Evolutionary conservation across 441 rosid species (phyloP), one percentile per base, ranked within the genome.

Genomic region (Melastoma candidum): DNA sequence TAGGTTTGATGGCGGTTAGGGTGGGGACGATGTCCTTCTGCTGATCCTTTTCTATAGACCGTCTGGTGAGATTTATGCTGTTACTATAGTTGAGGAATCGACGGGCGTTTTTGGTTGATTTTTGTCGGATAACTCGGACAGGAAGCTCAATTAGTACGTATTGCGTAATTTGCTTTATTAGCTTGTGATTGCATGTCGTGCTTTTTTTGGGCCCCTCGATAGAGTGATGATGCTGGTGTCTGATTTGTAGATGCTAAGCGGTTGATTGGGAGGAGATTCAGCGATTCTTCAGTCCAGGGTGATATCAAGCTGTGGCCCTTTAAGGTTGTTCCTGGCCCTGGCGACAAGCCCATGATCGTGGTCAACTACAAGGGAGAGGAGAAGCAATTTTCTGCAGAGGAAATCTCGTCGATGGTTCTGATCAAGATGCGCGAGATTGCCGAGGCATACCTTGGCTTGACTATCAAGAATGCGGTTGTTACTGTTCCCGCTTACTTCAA

Each of bases 341-440:
- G 57, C 11, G 63, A 59, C 47, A 59, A 59, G 51, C 63, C 63
- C 63, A 59, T 59, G 63, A 59, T 59, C 17, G 45, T 14, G 10
- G 63, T 59, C 7, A 45, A 17, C 56, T 51, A 59, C 14, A 59
- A 59, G 27, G 63, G 57, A 9, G 57, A 59, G 13, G 63, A 59
- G 29, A 51, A 59, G 56, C 49, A 13, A 44, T 59, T 59, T 29
- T 55, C 63, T 2, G 63, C 63, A 0, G 63, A 59, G 50, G 63
- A 59, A 17, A 59, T 59, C 53, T 59, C 56, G 41, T 50, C 63
- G 11, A 59, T 59, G 63, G 63, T 59, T 14, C 63, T 59, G 48
- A 59, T 29, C 3, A 59, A 59, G 56, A 59, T 59, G 63, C 63
- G 63, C 14, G 63, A 59, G 63, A 59, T 59, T 11, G 63, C 63